phyloP scores from a whole-genome alignment of 1,284 basidiomycete species.

The Ustilago hordei region DNA sequence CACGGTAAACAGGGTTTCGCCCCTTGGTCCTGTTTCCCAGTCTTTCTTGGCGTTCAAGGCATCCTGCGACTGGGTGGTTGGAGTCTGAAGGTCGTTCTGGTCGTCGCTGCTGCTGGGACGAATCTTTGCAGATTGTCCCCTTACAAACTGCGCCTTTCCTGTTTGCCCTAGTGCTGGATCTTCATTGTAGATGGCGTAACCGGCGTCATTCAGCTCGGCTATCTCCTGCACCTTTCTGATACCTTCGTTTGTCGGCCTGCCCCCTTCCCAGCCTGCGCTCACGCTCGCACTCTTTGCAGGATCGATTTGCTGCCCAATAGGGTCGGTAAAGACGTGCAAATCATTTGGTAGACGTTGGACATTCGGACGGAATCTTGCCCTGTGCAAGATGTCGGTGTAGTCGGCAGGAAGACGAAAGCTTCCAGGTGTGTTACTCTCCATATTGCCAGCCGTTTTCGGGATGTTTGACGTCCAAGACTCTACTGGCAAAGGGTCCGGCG shows the following conservation, averaged over 20 bases:
- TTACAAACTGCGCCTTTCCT: background rate
- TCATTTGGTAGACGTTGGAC: background rate
- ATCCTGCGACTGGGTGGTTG: background rate
- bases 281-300: background rate
- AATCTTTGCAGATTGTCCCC: background rate
- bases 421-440: background rate
- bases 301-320: background rate
- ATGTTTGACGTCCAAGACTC: background rate
- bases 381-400: constrained; percentile 15
- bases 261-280: constrained; percentile 2
- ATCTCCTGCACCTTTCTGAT: constrained; percentile 11
- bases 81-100: background rate
- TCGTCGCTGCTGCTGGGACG: background rate
- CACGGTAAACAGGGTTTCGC: background rate
- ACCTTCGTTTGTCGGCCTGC: constrained; percentile 3
- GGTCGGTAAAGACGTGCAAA: background rate
- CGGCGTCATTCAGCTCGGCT: constrained; percentile 4
- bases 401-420: constrained; percentile 17
- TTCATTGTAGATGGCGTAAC: constrained; percentile 12
- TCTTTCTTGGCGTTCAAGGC: background rate
- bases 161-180: background rate
- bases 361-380: background rate
- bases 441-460: background rate
- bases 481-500: constrained; percentile 2
- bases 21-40: background rate